phyloP scores from a whole-genome alignment of 108 stramenopile genomes.

The Schizochytrium sp. region DNA sequence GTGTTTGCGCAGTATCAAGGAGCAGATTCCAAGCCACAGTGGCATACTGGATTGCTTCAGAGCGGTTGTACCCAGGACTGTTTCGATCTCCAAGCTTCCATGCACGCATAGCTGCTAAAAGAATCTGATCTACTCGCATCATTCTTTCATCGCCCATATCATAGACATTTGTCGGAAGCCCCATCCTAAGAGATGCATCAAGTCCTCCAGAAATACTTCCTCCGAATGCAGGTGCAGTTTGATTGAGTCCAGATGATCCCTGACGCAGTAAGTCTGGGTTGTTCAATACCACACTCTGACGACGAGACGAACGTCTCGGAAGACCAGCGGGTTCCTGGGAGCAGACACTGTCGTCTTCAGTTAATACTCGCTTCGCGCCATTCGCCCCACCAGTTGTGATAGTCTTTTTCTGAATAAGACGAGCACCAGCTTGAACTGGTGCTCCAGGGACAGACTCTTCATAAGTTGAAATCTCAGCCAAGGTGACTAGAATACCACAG shows the following conservation, averaged over 20 bases:
- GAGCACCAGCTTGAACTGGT: no score
- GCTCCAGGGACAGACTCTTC: conserved; percentile 9
- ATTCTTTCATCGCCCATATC: not conserved
- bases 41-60: conserved; percentile 31
- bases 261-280: no score
- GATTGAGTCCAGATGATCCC: no score
- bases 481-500: conserved; percentile 8
- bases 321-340: no score
- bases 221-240: no score
- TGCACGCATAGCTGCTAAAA: conserved; percentile 32
- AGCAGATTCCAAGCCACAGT: conserved; percentile 32
- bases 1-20: not conserved
- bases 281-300: no score
- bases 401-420: no score
- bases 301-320: no score
- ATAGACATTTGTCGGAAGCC: not conserved
- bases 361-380: no score
- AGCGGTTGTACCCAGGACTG: not conserved
- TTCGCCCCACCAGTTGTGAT: no score
- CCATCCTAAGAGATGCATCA: not conserved
- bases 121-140: conserved; percentile 28
- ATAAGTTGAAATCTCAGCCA: conserved; percentile 8
- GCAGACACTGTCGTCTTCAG: no score
- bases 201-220: not conserved
- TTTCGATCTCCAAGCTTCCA: conserved; percentile 56